Base-by-base conservation (phyloP, 257 asterid species). In the Lavandula angustifolia region DNA sequence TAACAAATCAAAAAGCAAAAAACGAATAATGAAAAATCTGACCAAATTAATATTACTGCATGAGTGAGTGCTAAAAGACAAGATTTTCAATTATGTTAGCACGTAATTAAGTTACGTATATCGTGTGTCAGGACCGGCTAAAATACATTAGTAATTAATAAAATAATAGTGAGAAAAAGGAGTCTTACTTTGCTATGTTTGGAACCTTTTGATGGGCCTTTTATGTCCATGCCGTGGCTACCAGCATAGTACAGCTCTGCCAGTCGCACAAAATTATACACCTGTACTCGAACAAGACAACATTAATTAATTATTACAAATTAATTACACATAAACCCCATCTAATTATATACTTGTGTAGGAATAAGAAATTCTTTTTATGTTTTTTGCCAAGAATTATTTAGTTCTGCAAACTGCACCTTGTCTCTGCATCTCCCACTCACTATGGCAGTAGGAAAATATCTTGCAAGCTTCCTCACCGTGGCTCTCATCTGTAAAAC, bases 201-300 rank as follows among this genome's bases (percentile, higher is more conserved):
- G 78, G 85, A 87, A 68, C 83, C 89, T 76, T 84, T 90, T 14
- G 96, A 83, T 70, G 99, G 99, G 60, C 95, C 96, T 78, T 85
- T 86, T 53, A 94, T 94, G 87, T 94, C 99, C 99, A 94, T 94
- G 16, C 99, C 99, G 78, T 94, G 99, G 87, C 99, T 94, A 33
- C 99, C 99, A 44, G 99, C 99, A 41, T 94, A 94, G 79, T 90
- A 90, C 81, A 94, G 73, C 79, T 87, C 99, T 64, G 92, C 89
- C 72, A 94, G 74, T n/a, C 87, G 81, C 70, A 94, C 99, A 75
- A 94, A 94, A 41, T 76, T 82, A 49, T 94, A 87, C 29, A 94
- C 98, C 98, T 91, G 62, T 54, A 1, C 13, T 3, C 17, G 29
- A 18, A 50, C 12, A 17, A 22, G 1, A 54, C 7, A 7, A 8